A percentile compares a stretch with the other conserved stretches of the same genome.
These are phyloP conservation scores for Euphorbia corollata DNA, from an alignment of 441 rosid species.

Conservation along the genomic window DNA sequence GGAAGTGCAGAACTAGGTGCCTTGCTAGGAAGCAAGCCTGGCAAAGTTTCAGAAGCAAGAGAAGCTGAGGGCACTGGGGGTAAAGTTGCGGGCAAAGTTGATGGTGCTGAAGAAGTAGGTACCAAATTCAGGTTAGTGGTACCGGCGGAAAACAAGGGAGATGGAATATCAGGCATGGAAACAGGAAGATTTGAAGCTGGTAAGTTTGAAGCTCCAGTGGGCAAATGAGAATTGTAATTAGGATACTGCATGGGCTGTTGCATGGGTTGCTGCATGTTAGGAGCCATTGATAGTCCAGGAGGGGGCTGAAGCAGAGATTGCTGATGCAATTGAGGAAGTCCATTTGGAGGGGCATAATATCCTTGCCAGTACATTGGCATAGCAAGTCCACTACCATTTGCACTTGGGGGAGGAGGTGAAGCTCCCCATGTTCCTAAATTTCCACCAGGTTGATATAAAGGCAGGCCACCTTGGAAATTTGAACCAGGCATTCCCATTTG, in stretches of 20 bases:
- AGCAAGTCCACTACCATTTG: conserved; percentile 56
- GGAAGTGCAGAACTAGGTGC: conserved; percentile 40
- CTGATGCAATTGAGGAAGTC: conserved; percentile 70
- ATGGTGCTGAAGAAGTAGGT: conserved; percentile 26
- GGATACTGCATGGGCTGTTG: conserved; percentile 71
- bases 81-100: conserved; percentile 35
- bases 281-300: conserved; percentile 60
- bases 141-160: conserved; percentile 41
- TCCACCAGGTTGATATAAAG: conserved; percentile 85
- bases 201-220: conserved; percentile 34
- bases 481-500: conserved; percentile 56
- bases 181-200: conserved; percentile 20
- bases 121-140: conserved; percentile 25
- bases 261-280: conserved; percentile 61
- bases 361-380: conserved; percentile 89
- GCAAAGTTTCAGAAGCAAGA: conserved; percentile 48
- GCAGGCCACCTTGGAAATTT: conserved; percentile 62
- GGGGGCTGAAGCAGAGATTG: conserved; percentile 74
- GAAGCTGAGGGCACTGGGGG: conserved; percentile 46
- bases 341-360: conserved; percentile 66
- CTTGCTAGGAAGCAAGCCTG: conserved; percentile 39
- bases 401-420: conserved; percentile 51
- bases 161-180: conserved; percentile 44
- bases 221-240: conserved; percentile 48
- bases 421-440: conserved; percentile 71